Percentiles rank a stretch among this genome's conserved stretches.
Evolutionary conservation across 306 rosid species (phyloP).

Genomic region (Rosa persica): DNA sequence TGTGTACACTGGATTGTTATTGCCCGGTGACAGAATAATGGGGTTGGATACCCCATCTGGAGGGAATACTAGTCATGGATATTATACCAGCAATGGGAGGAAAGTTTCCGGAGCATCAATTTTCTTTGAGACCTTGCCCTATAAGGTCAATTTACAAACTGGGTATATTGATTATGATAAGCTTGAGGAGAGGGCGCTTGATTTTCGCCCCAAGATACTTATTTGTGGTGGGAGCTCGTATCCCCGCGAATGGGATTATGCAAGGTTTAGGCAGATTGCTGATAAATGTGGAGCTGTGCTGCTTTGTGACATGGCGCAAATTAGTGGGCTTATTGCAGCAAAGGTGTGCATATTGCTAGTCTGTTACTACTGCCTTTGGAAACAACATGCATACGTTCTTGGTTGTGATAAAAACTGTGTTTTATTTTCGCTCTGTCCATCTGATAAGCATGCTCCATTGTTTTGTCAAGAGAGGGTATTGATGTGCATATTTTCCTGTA

Average conservation of each 20-base stretch:
- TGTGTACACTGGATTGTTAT: slow-evolving; percentile 74
- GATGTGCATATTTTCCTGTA: no score
- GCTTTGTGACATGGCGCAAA: slow-evolving; percentile 95
- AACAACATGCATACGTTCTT: not conserved
- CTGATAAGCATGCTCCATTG: no score
- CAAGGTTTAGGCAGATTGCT: slow-evolving; percentile 82
- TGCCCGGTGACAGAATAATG: slow-evolving; percentile 89
- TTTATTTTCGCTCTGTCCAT: not conserved
- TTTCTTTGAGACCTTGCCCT: slow-evolving; percentile 88
- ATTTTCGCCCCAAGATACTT: slow-evolving; percentile 95
- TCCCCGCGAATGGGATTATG: slow-evolving; percentile 93
- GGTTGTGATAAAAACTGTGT: not conserved
- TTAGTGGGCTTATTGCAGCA: slow-evolving; percentile 86
- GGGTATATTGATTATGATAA: slow-evolving; percentile 83
- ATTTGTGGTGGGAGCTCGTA: slow-evolving; percentile 95
- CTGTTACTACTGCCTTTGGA: not conserved
- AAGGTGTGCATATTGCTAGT: slow-evolving; percentile 45
- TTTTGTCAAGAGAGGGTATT: no score
- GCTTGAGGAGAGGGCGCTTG: slow-evolving; percentile 92
- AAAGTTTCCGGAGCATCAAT: slow-evolving; percentile 84
- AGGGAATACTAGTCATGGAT: slow-evolving; percentile 95
- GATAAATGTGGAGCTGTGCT: slow-evolving; percentile 88
- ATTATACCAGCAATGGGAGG: slow-evolving; percentile 81
- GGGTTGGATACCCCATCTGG: slow-evolving; percentile 97
- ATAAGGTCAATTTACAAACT: slow-evolving; percentile 80